These are phyloP conservation scores for Quercus gilva DNA, from an alignment of 306 rosid species.

Conservation along the genomic window DNA sequence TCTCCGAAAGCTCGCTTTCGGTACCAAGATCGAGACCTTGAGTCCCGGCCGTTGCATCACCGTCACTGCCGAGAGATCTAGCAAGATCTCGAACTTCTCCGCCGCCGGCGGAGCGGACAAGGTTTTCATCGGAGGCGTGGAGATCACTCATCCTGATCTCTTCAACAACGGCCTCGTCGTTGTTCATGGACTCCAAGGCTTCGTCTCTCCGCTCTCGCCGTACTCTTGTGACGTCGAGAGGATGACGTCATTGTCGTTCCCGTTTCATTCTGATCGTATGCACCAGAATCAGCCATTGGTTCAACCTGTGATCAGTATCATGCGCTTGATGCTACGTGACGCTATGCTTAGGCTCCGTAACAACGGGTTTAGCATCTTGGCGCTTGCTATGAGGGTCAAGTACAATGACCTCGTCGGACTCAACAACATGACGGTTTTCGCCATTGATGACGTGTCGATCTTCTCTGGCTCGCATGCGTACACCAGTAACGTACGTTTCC, in stretches of 20 bases:
- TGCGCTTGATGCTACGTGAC: constrained; percentile 64
- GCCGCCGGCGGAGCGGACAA: constrained; percentile 9
- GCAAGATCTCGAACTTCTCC: constrained; percentile 8
- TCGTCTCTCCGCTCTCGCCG: constrained; percentile 55
- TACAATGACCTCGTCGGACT: constrained; percentile 58
- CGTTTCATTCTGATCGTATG: constrained; percentile 52
- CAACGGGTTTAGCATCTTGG: constrained; percentile 62
- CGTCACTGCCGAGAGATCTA: constrained; percentile 41
- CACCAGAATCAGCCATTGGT: not conserved
- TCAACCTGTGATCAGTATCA: constrained; percentile 35
- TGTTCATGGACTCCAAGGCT: constrained; percentile 68
- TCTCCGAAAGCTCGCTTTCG: constrained; percentile 56
- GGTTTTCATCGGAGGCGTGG: constrained; percentile 61
- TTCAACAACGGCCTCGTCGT: constrained; percentile 60
- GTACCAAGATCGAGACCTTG: constrained; percentile 64
- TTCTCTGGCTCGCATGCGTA: constrained; percentile 70
- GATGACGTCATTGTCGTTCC: constrained; percentile 52
- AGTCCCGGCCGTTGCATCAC: constrained; percentile 74
- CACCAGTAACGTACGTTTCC: constrained; percentile 55
- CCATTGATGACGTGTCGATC: constrained; percentile 59
- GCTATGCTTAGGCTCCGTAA: constrained; percentile 70
- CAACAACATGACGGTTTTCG: constrained; percentile 62
- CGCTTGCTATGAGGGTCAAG: constrained; percentile 59
- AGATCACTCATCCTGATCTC: constrained; percentile 56
- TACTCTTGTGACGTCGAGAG: constrained; percentile 63